Percentiles rank a stretch among this genome's conserved stretches.
Conservation (phyloP, 495 filamentous ascomycete genomes). For the Lasiosphaeriaceae sp. region DNA sequence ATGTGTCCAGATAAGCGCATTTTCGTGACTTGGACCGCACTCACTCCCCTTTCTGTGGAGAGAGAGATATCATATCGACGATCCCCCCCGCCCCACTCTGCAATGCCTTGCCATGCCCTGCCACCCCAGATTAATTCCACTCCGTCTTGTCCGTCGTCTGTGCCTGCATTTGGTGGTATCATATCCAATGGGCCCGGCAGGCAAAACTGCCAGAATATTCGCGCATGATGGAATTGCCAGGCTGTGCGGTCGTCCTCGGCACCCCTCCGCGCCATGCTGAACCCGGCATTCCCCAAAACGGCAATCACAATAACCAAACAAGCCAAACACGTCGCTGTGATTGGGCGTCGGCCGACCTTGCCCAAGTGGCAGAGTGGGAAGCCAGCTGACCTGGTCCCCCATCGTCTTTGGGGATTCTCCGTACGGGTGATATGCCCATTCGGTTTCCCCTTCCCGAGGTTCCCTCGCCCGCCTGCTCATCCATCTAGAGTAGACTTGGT, state of each 20-base stretch:
- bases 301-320: slow-evolving; percentile 9
- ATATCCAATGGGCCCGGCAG: background rate
- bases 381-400: background rate
- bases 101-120: background rate
- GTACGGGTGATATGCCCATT: background rate
- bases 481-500: no score
- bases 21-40: background rate
- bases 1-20: background rate
- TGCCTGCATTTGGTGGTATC: background rate
- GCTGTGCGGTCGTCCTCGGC: background rate
- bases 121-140: background rate
- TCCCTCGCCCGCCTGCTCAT: background rate
- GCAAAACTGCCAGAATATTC: background rate
- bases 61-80: background rate
- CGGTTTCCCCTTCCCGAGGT: background rate
- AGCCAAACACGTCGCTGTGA: slow-evolving; percentile 4
- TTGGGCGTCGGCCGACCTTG: slow-evolving; percentile 4
- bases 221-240: background rate
- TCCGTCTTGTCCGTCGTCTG: background rate
- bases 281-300: background rate
- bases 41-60: no score
- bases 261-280: background rate
- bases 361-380: background rate
- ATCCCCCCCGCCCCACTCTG: background rate
- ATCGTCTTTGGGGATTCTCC: background rate